These are phyloP conservation scores for Paspalum vaginatum DNA, from an alignment of 176 grass and related monocot species.

Conservation along the genomic window DNA sequence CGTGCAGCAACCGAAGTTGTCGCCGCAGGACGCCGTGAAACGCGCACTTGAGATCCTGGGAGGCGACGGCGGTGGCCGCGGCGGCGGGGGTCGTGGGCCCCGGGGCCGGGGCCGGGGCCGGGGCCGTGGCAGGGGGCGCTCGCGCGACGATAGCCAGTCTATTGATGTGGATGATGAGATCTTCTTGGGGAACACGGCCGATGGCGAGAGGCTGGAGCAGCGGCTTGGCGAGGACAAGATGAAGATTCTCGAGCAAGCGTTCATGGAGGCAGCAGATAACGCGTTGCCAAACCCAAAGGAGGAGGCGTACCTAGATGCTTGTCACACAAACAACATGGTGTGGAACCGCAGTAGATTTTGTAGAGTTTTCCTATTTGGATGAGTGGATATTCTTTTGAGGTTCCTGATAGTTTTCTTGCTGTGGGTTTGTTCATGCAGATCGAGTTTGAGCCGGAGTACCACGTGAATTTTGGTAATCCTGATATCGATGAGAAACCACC, in stretches of 20 bases:
- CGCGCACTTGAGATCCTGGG: constrained; percentile 67
- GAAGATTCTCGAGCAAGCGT: constrained; percentile 48
- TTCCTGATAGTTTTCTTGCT: constrained; percentile 25
- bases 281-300: constrained; percentile 46
- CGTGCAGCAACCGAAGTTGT: constrained; percentile 33
- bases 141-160: background rate
- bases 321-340: constrained; percentile 71
- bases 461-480: constrained; percentile 70
- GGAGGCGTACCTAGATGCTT: constrained; percentile 43
- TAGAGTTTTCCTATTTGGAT: background rate
- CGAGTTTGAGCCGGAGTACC: constrained; percentile 81
- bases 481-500: constrained; percentile 87
- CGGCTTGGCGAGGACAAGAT: constrained; percentile 63
- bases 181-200: constrained; percentile 48
- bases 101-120: constrained; percentile 31
- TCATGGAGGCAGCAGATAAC: constrained; percentile 44
- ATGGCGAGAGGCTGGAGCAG: constrained; percentile 66
- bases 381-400: background rate
- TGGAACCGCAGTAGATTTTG: background rate
- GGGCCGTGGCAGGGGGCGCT: background rate
- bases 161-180: constrained; percentile 36
- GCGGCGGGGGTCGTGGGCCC: constrained; percentile 16
- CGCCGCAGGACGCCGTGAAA: constrained; percentile 57
- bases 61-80: constrained; percentile 33
- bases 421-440: constrained; percentile 57